Evolutionary conservation across 805 yeast genomes (phyloP).

Genomic region (Metschnikowia lochheadii): DNA sequence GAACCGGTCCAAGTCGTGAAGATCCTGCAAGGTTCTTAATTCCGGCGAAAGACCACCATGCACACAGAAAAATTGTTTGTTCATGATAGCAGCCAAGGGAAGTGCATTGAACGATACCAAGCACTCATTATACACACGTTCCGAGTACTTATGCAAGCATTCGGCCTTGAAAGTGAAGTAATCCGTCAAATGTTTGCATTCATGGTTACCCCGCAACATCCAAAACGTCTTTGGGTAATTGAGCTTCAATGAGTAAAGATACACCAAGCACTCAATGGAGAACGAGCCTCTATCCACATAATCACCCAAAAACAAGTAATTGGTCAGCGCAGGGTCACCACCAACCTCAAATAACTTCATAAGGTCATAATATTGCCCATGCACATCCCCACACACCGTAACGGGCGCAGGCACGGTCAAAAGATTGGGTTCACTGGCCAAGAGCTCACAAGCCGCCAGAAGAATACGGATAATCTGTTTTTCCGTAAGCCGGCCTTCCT

Average conservation of each 20-base stretch:
- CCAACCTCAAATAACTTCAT: constrained; percentile 90
- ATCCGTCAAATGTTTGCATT: constrained; percentile 86
- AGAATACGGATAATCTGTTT: constrained; percentile 69
- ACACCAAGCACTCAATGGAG: constrained; percentile 76
- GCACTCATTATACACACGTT: constrained; percentile 63
- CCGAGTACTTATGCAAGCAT: constrained; percentile 78
- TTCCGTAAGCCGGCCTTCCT: constrained; percentile 76
- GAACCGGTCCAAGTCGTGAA: constrained; percentile 70
- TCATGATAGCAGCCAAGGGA: constrained; percentile 92
- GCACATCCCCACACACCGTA: constrained; percentile 96
- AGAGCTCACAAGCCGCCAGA: constrained; percentile 55
- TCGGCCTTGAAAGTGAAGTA: constrained; percentile 91
- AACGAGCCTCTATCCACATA: constrained; percentile 94
- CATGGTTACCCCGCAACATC: constrained; percentile 92
- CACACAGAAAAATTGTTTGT: constrained; percentile 89
- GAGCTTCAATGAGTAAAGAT: constrained; percentile 74
- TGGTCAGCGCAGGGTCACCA: constrained; percentile 75
- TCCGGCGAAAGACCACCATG: constrained; percentile 96
- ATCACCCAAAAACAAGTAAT: constrained; percentile 85
- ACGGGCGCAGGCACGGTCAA: constrained; percentile 86
- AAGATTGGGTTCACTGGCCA: constrained; percentile 73
- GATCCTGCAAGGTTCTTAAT: constrained; percentile 62
- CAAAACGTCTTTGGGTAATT: constrained; percentile 70
- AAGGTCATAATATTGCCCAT: constrained; percentile 90
- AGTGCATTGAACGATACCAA: constrained; percentile 77